These are phyloP conservation scores for Colletotrichum chrysophilum DNA, from an alignment of 2,329 filamentous ascomycete genomes.

Conservation along the genomic window DNA sequence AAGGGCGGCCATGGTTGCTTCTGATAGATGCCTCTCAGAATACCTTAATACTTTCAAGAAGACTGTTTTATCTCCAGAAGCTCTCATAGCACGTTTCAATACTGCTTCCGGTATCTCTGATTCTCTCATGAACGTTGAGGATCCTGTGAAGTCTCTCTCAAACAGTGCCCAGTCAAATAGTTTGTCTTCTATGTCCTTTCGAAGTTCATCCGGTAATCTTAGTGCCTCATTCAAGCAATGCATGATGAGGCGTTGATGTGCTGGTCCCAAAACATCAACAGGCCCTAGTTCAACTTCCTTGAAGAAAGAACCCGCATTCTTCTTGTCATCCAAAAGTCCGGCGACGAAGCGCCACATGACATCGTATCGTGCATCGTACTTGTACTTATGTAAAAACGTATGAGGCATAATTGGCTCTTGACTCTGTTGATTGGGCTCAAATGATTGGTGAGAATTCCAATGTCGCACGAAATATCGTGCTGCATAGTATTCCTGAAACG, in stretches of 20 bases:
- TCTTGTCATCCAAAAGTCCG: not conserved
- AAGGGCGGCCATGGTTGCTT: not conserved
- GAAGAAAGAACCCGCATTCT: not conserved
- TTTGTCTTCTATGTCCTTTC: conserved; percentile 15
- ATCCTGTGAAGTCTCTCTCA: conserved; percentile 20
- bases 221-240: conserved; percentile 40
- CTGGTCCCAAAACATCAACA: conserved; percentile 38
- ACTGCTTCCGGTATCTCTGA: conserved; percentile 22
- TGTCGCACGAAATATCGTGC: not conserved
- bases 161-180: conserved; percentile 26
- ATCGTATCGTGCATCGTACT: not conserved
- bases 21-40: not conserved
- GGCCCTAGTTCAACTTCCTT: conserved; percentile 34
- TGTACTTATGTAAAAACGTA: not conserved
- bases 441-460: not conserved
- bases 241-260: conserved; percentile 42
- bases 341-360: not conserved
- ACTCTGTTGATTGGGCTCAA: not conserved
- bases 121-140: conserved; percentile 11
- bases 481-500: conserved; percentile 13
- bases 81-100: conserved; percentile 1
- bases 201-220: not conserved
- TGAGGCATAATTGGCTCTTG: conserved; percentile 5
- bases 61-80: not conserved
- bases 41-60: not conserved